A percentile compares a stretch with the other conserved stretches of the same genome.
phyloP scores from a whole-genome alignment of 148 eudicot genomes.

The Amaranthus cruentus region DNA sequence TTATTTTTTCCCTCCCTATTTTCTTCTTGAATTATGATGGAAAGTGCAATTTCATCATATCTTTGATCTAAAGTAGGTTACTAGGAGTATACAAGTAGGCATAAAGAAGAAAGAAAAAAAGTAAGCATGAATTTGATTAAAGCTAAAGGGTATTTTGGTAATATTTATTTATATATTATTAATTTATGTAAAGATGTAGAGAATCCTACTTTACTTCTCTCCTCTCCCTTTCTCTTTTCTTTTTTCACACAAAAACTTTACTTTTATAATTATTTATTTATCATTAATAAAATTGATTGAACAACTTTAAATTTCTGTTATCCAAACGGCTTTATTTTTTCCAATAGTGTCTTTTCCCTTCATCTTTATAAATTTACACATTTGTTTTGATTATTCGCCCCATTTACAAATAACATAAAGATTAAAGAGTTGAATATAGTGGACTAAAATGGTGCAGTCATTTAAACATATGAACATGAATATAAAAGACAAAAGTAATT shows the following conservation, averaged over 20 bases:
- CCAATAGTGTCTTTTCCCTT: slow-evolving; percentile 11
- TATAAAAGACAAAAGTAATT: no score
- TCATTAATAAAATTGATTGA: background rate
- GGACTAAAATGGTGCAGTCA: background rate
- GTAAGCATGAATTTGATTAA: slow-evolving; percentile 32
- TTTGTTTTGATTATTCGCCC: background rate
- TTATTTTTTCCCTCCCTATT: slow-evolving; percentile 4
- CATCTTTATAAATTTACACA: slow-evolving; percentile 9
- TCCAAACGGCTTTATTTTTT: slow-evolving; percentile 49
- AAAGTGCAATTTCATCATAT: slow-evolving; percentile 52
- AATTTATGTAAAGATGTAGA: slow-evolving; percentile 10
- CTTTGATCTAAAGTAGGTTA: slow-evolving; percentile 36
- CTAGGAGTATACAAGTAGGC: slow-evolving; percentile 12
- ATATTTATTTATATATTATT: slow-evolving; percentile 18
- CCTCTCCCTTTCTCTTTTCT: slow-evolving; percentile 24
- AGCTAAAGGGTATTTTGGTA: slow-evolving; percentile 58
- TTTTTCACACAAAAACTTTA: slow-evolving; percentile 31
- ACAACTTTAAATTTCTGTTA: slow-evolving; percentile 59
- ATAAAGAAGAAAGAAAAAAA: background rate
- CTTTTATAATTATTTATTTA: slow-evolving; percentile 52
- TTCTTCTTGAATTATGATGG: slow-evolving; percentile 24
- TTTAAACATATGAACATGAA: slow-evolving; percentile 2
- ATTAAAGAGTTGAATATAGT: no score
- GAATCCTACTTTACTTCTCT: slow-evolving; percentile 47
- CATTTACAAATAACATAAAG: no score